These are phyloP conservation scores for Penicillium sp. DNA, from an alignment of 2,329 filamentous ascomycete species.

Conservation along the genomic window DNA sequence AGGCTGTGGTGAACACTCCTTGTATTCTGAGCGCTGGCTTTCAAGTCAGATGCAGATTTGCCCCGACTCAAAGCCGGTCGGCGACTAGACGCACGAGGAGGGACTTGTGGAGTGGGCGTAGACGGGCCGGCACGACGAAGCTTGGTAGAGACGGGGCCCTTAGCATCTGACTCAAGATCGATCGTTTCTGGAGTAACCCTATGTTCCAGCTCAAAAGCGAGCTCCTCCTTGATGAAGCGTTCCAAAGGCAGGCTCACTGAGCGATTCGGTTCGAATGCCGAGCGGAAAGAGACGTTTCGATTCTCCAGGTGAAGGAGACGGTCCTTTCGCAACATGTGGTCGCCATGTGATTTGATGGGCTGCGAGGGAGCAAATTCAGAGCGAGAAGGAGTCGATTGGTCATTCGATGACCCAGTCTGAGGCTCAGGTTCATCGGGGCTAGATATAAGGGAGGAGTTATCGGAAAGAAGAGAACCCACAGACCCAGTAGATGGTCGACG, in stretches of 20 bases:
- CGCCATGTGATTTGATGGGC: slow-evolving; percentile 19
- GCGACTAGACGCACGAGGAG: slow-evolving; percentile 6
- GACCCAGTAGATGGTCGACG: slow-evolving; percentile 33
- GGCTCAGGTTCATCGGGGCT: slow-evolving; percentile 30
- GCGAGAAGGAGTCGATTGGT: slow-evolving; percentile 24
- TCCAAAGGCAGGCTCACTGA: slow-evolving; percentile 39
- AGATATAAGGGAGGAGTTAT: slow-evolving; percentile 32
- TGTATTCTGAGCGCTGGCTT: slow-evolving; percentile 11
- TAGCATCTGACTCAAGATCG: slow-evolving; percentile 6
- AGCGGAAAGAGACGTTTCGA: slow-evolving; percentile 22
- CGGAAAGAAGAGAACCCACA: slow-evolving; percentile 29
- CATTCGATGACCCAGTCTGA: slow-evolving; percentile 28
- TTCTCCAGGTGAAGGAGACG: slow-evolving; percentile 30
- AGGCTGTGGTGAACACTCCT: slow-evolving; percentile 20
- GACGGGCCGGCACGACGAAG: not conserved
- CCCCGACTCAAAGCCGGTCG: slow-evolving; percentile 16
- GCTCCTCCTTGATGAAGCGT: slow-evolving; percentile 41
- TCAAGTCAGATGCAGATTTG: slow-evolving; percentile 19
- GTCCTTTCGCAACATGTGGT: slow-evolving; percentile 32
- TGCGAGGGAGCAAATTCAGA: slow-evolving; percentile 17
- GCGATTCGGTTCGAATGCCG: slow-evolving; percentile 29
- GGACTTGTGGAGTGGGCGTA: slow-evolving; percentile 6
- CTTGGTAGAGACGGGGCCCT: slow-evolving; percentile 17
- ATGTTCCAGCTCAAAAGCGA: slow-evolving; percentile 28
- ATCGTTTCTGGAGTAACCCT: slow-evolving; percentile 15